Evolutionary conservation across 129 eudicot species (phyloP), one percentile per base, ranked within the genome.

Genomic region (Mikania micrantha): DNA sequence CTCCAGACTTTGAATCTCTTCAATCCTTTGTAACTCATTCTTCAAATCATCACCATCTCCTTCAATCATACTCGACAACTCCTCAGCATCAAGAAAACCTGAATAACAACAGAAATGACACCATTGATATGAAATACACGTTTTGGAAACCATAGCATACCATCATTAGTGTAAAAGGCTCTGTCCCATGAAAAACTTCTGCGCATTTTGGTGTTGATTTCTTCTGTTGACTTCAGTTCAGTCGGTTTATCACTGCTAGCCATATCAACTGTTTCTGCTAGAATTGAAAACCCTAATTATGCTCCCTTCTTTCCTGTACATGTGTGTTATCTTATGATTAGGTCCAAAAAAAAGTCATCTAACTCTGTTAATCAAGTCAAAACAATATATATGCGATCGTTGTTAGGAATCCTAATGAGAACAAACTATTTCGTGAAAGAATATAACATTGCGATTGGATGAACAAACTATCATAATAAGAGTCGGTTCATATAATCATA

Each of bases 131-230:
- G 0, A 25, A 12, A 12, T 10, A 12, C 11, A 28, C 12, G 59
- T 38, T 32, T 39, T 60, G 22, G n/a, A 45, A 45, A n/a, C 5
- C 22, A 45, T 44, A 34, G 20, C 48, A 42, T 56, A 89, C 96
- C 96, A 12, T 85, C 87, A 75, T 54, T 79, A 4, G 90, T 83
- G 74, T 83, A 88, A 79, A 91, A 88, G 38, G 88, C 96, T 67
- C 72, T 83, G 77, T 88, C 90, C 97, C 97, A 88, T 11, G 96
- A 88, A 76, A 91, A 74, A 71, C 96, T 91, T 74, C 84, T 85
- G 45, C 95, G 95, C 86, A 87, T 64, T 66, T 90, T 81, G 50
- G 41, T 72, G 42, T 74, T 84, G 57, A 65, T 72, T 48, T 66
- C 77, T 42, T 64, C 80, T 48, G 70, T 67, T 20, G 75, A 17